Evolutionary conservation across 257 asterid genomes (phyloP).

Genomic region (Capsicum pubescens): DNA sequence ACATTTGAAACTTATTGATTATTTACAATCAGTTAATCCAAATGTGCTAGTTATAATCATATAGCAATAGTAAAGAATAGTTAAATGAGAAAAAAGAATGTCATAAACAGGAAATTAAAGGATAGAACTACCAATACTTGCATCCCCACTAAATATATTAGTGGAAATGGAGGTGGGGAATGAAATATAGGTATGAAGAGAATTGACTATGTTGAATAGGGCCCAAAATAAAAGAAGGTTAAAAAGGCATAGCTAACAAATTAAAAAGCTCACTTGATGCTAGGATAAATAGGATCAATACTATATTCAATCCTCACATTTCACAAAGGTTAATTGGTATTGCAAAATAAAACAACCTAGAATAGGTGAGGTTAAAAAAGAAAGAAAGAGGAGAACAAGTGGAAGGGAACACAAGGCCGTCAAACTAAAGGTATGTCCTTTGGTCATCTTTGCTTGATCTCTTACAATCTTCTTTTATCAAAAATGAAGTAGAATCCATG

Average conservation of each 20-base stretch:
- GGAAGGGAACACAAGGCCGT: slow-evolving; percentile 22
- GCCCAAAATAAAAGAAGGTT: slow-evolving; percentile 39
- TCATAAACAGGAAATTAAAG: slow-evolving; percentile 62
- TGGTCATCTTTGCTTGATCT: slow-evolving; percentile 38
- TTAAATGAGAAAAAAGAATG: slow-evolving; percentile 50
- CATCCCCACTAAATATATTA: slow-evolving; percentile 48
- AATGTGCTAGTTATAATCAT: background rate
- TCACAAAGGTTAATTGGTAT: slow-evolving; percentile 19
- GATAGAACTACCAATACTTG: slow-evolving; percentile 54
- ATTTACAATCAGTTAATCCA: background rate
- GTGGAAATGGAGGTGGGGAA: slow-evolving; percentile 37
- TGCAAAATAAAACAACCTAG: slow-evolving; percentile 27
- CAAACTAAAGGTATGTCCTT: slow-evolving; percentile 34
- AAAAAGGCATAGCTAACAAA: slow-evolving; percentile 32
- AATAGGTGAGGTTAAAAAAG: background rate
- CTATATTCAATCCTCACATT: background rate
- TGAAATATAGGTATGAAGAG: slow-evolving; percentile 15
- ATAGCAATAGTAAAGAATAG: slow-evolving; percentile 42
- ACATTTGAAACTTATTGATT: background rate
- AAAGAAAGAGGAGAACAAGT: slow-evolving; percentile 1
- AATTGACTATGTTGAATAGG: slow-evolving; percentile 30
- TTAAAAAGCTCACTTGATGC: slow-evolving; percentile 36
- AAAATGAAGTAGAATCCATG: slow-evolving; percentile 42
- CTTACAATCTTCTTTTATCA: slow-evolving; percentile 33
- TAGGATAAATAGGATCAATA: slow-evolving; percentile 49